Conservation (phyloP, 2,329 filamentous ascomycete species). For the Tolypocladium capitatum region DNA sequence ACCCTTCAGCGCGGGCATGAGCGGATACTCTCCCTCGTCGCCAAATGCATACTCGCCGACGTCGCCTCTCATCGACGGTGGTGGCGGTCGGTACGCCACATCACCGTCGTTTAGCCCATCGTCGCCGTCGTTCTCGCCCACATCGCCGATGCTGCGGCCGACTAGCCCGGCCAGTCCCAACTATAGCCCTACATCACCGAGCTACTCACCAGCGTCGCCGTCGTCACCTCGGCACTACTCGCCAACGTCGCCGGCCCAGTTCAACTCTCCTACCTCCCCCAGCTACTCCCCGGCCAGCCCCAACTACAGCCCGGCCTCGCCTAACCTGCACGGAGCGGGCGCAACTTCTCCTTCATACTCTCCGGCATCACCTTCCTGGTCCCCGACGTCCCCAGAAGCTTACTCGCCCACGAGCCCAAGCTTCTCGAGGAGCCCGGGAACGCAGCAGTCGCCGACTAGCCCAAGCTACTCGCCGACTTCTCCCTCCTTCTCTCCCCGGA, state of each 20-base stretch:
- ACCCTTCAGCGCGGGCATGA: conserved; percentile 42
- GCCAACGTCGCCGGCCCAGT: conserved; percentile 58
- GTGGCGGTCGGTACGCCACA: conserved; percentile 38
- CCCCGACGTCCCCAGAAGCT: conserved; percentile 55
- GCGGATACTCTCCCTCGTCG: conserved; percentile 64
- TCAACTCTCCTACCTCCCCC: conserved; percentile 64
- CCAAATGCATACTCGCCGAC: conserved; percentile 68
- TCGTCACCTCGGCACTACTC: conserved; percentile 44
- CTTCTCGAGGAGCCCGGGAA: conserved; percentile 41
- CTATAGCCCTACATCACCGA: conserved; percentile 54
- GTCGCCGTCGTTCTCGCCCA: conserved; percentile 51
- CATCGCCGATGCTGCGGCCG: conserved; percentile 43
- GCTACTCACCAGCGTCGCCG: conserved; percentile 50
- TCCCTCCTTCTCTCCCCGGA: conserved; percentile 31
- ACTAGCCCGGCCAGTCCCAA: conserved; percentile 43
- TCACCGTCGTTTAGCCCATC: conserved; percentile 52
- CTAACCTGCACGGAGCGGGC: conserved; percentile 30
- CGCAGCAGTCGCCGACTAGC: conserved; percentile 50
- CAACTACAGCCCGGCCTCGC: conserved; percentile 58
- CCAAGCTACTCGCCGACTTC: conserved; percentile 58
- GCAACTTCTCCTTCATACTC: conserved; percentile 48
- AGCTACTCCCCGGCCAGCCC: conserved; percentile 60
- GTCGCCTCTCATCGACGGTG: conserved; percentile 48
- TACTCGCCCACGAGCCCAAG: conserved; percentile 52
- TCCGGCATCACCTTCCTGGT: conserved; percentile 64